A percentile compares a stretch with the other conserved stretches of the same genome.
These are phyloP conservation scores for Salix udensis DNA, from an alignment of 345 rosid genomes.

Conservation along the genomic window DNA sequence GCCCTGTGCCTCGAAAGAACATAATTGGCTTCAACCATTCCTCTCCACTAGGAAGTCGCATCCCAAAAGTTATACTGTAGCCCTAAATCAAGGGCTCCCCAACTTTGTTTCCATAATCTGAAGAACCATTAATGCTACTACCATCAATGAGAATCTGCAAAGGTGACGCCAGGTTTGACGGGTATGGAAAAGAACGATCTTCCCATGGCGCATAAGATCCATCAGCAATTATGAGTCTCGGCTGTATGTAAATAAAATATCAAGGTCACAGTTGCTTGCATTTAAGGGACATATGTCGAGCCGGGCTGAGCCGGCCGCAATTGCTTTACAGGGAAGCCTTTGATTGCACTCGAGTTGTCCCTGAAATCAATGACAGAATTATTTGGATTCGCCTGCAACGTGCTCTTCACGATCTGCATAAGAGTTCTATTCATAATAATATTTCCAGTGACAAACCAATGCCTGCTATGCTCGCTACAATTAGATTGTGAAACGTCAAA, in stretches of 20 bases:
- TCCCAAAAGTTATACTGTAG: slow-evolving; percentile 80
- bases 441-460: slow-evolving; percentile 93
- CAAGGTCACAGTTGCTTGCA: slow-evolving; percentile 49
- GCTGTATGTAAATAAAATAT: slow-evolving; percentile 87
- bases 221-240: slow-evolving; percentile 81
- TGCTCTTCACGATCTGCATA: slow-evolving; percentile 94
- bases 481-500: slow-evolving; percentile 95
- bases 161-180: slow-evolving; percentile 81
- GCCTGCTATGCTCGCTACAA: slow-evolving; percentile 80
- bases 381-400: slow-evolving; percentile 69
- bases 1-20: slow-evolving; percentile 95
- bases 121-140: slow-evolving; percentile 74
- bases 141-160: slow-evolving; percentile 81
- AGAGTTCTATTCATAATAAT: slow-evolving; percentile 74
- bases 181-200: slow-evolving; percentile 67
- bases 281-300: slow-evolving; percentile 46
- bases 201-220: slow-evolving; percentile 94
- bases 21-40: slow-evolving; percentile 98
- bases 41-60: slow-evolving; percentile 90
- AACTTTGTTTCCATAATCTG: slow-evolving; percentile 91
- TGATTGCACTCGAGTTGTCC: slow-evolving; percentile 94
- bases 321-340: slow-evolving; percentile 67
- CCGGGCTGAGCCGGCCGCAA: slow-evolving; percentile 76
- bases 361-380: slow-evolving; percentile 88
- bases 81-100: slow-evolving; percentile 98